phyloP scores from a whole-genome alignment of 176 grass and related monocot genomes.

The Bromus sterilis region DNA sequence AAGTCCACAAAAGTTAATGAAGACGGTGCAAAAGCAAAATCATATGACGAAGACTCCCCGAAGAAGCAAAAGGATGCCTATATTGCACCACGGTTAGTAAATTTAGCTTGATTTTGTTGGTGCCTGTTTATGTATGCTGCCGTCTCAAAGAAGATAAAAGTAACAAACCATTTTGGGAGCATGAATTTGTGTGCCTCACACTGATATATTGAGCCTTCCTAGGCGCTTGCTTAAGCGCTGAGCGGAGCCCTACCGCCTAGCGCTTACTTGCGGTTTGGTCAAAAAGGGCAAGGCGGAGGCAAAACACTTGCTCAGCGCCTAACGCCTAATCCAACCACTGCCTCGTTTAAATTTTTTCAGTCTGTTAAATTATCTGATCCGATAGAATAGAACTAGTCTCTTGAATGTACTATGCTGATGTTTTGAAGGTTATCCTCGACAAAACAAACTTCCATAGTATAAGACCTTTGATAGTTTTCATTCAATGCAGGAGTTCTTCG shows the following conservation, averaged over 20 bases:
- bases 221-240: too few species aligned
- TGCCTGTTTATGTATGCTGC: constrained; percentile 9
- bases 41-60: constrained; percentile 25
- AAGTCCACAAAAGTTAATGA: constrained; percentile 22
- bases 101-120: background rate
- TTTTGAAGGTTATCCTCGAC: background rate
- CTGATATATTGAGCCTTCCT: too few species aligned
- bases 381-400: background rate
- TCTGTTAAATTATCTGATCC: background rate
- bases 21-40: constrained; percentile 21
- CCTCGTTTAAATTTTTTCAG: background rate
- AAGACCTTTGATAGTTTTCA: constrained; percentile 13
- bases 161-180: background rate
- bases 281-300: too few species aligned
- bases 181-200: background rate
- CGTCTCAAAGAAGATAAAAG: background rate
- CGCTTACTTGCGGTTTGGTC: too few species aligned
- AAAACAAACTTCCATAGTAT: background rate
- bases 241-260: too few species aligned
- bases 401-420: background rate
- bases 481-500: constrained; percentile 50
- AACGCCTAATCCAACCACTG: too few species aligned
- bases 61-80: constrained; percentile 33
- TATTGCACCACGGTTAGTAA: constrained; percentile 31
- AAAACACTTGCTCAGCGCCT: too few species aligned